Percentiles rank a stretch among this genome's conserved stretches.
These are phyloP conservation scores for Hypoxylon sp. DNA, from an alignment of 2,329 filamentous ascomycete species.

Conservation along the genomic window DNA sequence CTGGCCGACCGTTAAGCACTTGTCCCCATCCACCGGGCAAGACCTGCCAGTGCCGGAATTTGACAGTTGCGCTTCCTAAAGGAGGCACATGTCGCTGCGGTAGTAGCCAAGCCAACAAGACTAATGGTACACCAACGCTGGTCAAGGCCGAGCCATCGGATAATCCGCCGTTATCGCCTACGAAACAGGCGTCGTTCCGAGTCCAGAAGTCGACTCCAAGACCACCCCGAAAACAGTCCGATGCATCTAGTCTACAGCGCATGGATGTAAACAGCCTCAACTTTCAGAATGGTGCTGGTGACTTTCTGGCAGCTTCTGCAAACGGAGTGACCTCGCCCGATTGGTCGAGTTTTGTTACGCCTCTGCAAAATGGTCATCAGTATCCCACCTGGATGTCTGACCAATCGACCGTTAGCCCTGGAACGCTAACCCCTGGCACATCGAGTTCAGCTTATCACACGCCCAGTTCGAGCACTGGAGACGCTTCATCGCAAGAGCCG, in stretches of 20 bases:
- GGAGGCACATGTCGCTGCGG: slow-evolving; percentile 71
- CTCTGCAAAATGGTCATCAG: slow-evolving; percentile 33
- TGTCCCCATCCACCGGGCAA: slow-evolving; percentile 76
- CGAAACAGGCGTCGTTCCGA: slow-evolving; percentile 58
- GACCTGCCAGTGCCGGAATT: slow-evolving; percentile 72
- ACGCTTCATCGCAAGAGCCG: slow-evolving; percentile 39
- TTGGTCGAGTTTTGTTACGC: slow-evolving; percentile 33
- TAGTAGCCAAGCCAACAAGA: slow-evolving; percentile 36
- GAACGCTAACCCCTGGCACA: slow-evolving; percentile 39
- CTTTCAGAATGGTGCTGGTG: slow-evolving; percentile 51
- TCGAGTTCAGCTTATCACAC: slow-evolving; percentile 44
- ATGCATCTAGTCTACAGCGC: slow-evolving; percentile 63
- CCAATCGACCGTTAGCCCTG: slow-evolving; percentile 42
- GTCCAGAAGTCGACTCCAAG: slow-evolving; percentile 62
- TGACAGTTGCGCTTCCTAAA: slow-evolving; percentile 75
- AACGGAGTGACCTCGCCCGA: slow-evolving; percentile 30
- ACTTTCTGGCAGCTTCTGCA: slow-evolving; percentile 32
- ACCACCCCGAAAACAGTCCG: slow-evolving; percentile 63
- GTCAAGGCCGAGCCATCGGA: slow-evolving; percentile 48
- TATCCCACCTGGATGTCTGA: slow-evolving; percentile 34
- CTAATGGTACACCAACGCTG: slow-evolving; percentile 33
- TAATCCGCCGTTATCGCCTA: slow-evolving; percentile 56
- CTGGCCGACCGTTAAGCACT: slow-evolving; percentile 77
- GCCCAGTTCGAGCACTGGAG: slow-evolving; percentile 39
- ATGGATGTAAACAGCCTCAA: slow-evolving; percentile 70